Evolutionary conservation across 345 rosid species (phyloP), one percentile per base, ranked within the genome.

Genomic region (Mangifera indica): DNA sequence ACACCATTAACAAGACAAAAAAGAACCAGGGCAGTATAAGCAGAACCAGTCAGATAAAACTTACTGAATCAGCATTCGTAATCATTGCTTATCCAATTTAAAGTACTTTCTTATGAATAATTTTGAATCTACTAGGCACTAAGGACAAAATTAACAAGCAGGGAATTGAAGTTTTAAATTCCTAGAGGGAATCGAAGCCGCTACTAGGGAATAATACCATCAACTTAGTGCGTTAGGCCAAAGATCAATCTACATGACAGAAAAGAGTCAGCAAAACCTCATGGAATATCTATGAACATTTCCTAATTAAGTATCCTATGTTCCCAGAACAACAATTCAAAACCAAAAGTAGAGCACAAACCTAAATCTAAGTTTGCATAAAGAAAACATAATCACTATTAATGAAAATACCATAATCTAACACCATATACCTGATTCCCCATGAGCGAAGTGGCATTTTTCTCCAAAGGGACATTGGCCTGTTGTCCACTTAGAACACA

Each of bases 391-490:
- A 58, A 34, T 49, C 15, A 15, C 3, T 37, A 62, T 55, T 55
- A 54, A 61, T 24, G 25, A 24, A 45, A 65, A 58, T 37, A 62
- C 10, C n/a, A 67, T 53, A 56, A 56, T 46, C 49, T 14, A 64
- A 66, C 64, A 71, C 22, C 21, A 51, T 52, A 67, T 77, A 95
- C 99, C 98, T 81, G 96, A 76, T 78, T 79, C 87, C 12, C 99
- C 98, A 79, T 95, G 98, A 74, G 98, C 99, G 79, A 88, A 95
- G 87, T 91, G 91, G 57, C 99, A 92, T 67, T 89, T 92, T 66
- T 92, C 97, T 0, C 97, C 97, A 72, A 89, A 95, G 65, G 92
- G 96, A 60, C 99, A 92, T 12, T 89, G 96, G 66, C 97, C 89
- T 0, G 90, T 84, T 7, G 78, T 91, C 86, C 86, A 95, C 81